Conservation (phyloP, 148 eudicot genomes). For the Agrostemma githago region DNA sequence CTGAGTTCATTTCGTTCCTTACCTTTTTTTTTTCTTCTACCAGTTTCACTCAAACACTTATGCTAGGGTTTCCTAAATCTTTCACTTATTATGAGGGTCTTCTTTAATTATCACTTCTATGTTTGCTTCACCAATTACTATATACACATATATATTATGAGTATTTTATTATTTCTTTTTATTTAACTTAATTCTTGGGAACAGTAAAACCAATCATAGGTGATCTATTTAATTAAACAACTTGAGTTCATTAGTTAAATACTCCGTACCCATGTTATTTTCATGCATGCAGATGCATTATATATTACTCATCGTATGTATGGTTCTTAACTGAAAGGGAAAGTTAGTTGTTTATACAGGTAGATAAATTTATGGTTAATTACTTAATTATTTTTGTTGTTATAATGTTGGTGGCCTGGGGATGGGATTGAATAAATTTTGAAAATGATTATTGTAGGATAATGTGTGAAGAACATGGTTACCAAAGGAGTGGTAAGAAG, state of each 20-base stretch:
- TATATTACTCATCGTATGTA: not conserved
- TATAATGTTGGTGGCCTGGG: too few species aligned
- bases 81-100: not conserved
- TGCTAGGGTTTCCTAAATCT: slow-evolving; percentile 18
- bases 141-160: not conserved
- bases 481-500: slow-evolving; percentile 96
- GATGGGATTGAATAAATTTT: not conserved
- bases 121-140: slow-evolving; percentile 1
- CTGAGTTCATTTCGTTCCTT: not conserved
- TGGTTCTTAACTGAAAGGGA: not conserved
- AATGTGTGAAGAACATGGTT: slow-evolving; percentile 90
- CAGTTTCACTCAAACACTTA: slow-evolving; percentile 8
- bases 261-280: not conserved
- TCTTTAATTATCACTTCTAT: not conserved
- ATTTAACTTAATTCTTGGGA: not conserved
- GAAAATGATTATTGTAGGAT: slow-evolving; percentile 44
- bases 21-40: not conserved
- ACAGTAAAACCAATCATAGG: not conserved
- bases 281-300: not conserved
- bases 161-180: not conserved
- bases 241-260: not conserved
- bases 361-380: not conserved
- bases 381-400: not conserved
- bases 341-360: not conserved
- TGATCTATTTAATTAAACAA: not conserved